Base-by-base conservation (phyloP, 2,329 filamentous ascomycete species). In the Coniochaeta sp. region DNA sequence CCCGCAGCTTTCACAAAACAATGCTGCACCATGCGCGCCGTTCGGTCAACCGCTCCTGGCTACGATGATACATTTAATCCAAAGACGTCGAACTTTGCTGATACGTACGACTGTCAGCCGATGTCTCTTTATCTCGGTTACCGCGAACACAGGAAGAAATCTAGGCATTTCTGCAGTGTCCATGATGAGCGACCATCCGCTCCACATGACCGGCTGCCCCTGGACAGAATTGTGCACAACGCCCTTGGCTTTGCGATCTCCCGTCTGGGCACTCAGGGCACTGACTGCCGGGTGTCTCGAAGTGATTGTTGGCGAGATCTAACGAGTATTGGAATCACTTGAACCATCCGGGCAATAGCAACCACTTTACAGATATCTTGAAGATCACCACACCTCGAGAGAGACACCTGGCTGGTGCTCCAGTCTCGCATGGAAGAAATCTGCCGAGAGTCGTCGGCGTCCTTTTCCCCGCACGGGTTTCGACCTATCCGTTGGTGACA, bases 191-290 rank as follows among this genome's bases (percentile, higher is more conserved):
- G 3, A 12, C 47, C 47, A 52, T 30, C 9, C 14, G 22, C 22
- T 52, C n/a, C 58, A 60, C 60, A 55, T 59, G 47, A 36, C 40
- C 38, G 32, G 54, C 57, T 47, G 56, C 30, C 30, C 24, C 26
- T 5, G 40, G 50, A 40, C 58, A 54, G 28, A 38, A 54, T 50
- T 50, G 61, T 50, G 61, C 55, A 52, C 62, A 61, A 58, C 60
- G 60, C 62, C 54, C 66, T 67, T 67, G 66, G 66, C 66, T 62
- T 58, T 63, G 62, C 64, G 66, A 67, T 67, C 65, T 66, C 63
- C 63, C 65, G 66, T 62, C 66, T 67, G 62, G 66, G 65, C 65
- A 57, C 60, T 61, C 14, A 52, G 62, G 66, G 65, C 65, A 57
- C 60, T 61, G 24, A 52, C 55, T 59, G 34, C 59, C 58, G 28